Percentiles rank a stretch among this genome's conserved stretches.
These are phyloP conservation scores for Acarospora socialis DNA, from an alignment of 2,329 filamentous ascomycete genomes.

Conservation along the genomic window DNA sequence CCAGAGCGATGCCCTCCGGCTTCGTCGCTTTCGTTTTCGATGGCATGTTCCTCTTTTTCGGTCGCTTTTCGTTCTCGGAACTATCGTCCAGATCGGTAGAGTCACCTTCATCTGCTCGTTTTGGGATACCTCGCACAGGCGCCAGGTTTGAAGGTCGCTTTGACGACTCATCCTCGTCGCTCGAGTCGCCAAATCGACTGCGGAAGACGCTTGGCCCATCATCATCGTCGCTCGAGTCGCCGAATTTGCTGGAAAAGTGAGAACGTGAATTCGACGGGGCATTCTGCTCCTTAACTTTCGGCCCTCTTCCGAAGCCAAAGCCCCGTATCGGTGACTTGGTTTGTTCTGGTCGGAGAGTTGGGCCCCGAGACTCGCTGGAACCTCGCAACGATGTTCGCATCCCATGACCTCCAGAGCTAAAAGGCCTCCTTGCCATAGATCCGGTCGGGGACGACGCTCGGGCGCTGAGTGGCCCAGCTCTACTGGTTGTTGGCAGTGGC, in stretches of 20 bases:
- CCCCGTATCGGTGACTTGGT: constrained; percentile 27
- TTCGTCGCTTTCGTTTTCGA: constrained; percentile 8
- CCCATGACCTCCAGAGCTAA: constrained; percentile 28
- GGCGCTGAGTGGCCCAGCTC: constrained; percentile 52
- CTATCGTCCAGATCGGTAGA: constrained; percentile 49
- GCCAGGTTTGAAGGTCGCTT: constrained; percentile 27
- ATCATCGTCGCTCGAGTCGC: constrained; percentile 50
- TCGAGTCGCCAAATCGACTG: constrained; percentile 58
- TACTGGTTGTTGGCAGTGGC: constrained; percentile 23
- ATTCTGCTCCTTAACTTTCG: constrained; percentile 19
- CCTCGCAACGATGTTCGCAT: constrained; percentile 36
- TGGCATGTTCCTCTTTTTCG: constrained; percentile 10
- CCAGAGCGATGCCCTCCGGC: constrained; percentile 10
- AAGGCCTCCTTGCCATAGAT: constrained; percentile 36
- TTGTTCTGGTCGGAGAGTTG: constrained; percentile 11
- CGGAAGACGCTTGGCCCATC: constrained; percentile 27
- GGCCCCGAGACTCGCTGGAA: constrained; percentile 20
- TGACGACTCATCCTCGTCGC: constrained; percentile 44
- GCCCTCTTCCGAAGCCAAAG: constrained; percentile 24
- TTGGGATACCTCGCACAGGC: constrained; percentile 47
- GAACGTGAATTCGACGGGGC: constrained; percentile 25
- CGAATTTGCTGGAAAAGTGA: constrained; percentile 38
- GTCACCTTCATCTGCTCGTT: constrained; percentile 44
- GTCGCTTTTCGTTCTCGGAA: background rate
- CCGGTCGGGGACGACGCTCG: constrained; percentile 55